These are phyloP conservation scores for Silene uniflora DNA, from an alignment of 148 eudicot genomes.

Conservation along the genomic window DNA sequence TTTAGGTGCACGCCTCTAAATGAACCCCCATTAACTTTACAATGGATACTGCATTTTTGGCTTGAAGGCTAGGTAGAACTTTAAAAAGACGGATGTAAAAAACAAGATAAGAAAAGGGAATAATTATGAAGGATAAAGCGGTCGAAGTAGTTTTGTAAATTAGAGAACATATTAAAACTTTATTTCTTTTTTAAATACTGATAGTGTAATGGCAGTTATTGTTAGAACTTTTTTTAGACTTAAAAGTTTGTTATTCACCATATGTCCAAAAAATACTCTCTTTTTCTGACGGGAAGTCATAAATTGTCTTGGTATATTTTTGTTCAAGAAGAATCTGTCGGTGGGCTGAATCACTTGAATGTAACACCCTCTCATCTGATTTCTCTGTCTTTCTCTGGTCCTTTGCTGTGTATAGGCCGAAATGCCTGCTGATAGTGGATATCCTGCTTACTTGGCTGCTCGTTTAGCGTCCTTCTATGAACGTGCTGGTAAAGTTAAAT, in stretches of 20 bases:
- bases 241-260: neutral
- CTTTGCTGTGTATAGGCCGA: conserved; percentile 53
- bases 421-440: conserved; percentile 99
- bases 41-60: too few relatives aligned
- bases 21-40: too few relatives aligned
- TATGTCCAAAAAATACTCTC: neutral
- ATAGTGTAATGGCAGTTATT: too few relatives aligned
- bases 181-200: too few relatives aligned
- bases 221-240: too few relatives aligned
- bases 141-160: too few relatives aligned
- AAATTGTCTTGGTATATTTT: neutral
- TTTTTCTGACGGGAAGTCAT: neutral
- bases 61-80: too few relatives aligned
- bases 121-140: too few relatives aligned
- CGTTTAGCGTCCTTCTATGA: conserved; percentile 96
- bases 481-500: conserved; percentile 97
- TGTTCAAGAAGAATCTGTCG: neutral
- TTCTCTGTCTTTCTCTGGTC: neutral
- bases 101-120: too few relatives aligned
- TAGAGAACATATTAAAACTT: too few relatives aligned
- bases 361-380: neutral
- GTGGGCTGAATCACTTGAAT: conserved; percentile 5
- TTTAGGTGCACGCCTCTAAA: too few relatives aligned
- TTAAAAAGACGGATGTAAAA: too few relatives aligned
- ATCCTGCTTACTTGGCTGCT: conserved; percentile 98